Evolutionary conservation across 495 filamentous ascomycete species (phyloP).

Genomic region (Bacidia gigantensis): DNA sequence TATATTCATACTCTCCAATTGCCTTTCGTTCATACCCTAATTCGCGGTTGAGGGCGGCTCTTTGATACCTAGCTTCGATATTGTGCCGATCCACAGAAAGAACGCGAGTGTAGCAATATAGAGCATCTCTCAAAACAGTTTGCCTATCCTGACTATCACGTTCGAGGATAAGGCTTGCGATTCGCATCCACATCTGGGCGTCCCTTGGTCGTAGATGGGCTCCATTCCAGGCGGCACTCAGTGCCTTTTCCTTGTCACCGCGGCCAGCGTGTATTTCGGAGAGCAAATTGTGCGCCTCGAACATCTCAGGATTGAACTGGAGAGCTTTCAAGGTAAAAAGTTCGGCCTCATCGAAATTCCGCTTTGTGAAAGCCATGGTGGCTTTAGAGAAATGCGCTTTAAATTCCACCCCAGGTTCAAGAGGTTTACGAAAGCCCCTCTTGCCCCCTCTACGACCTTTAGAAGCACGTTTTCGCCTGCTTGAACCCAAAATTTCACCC

Average conservation of each 20-base stretch:
- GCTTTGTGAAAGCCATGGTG: slow-evolving; percentile 52
- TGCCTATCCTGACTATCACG: slow-evolving; percentile 39
- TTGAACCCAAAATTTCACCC: background rate
- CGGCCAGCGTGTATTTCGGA: slow-evolving; percentile 57
- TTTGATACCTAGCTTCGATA: slow-evolving; percentile 44
- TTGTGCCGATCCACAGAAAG: slow-evolving; percentile 46
- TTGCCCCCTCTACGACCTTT: slow-evolving; percentile 25
- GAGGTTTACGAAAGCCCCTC: slow-evolving; percentile 54
- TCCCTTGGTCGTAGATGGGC: slow-evolving; percentile 60
- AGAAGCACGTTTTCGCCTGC: background rate
- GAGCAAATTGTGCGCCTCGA: slow-evolving; percentile 60
- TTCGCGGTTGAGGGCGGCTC: slow-evolving; percentile 45
- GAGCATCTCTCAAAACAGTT: slow-evolving; percentile 39
- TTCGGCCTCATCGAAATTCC: slow-evolving; percentile 49
- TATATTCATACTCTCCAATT: slow-evolving; percentile 45
- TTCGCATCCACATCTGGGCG: slow-evolving; percentile 50
- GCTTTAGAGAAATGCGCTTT: slow-evolving; percentile 57
- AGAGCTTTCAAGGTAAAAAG: slow-evolving; percentile 53
- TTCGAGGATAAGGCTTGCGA: slow-evolving; percentile 52
- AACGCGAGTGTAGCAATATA: slow-evolving; percentile 58
- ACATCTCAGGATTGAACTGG: slow-evolving; percentile 71
- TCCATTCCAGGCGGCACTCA: slow-evolving; percentile 54
- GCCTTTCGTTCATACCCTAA: slow-evolving; percentile 43
- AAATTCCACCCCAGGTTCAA: slow-evolving; percentile 62
- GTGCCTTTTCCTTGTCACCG: slow-evolving; percentile 51